Conservation (phyloP, 2,329 filamentous ascomycete genomes). For the Knufia fluminis region DNA sequence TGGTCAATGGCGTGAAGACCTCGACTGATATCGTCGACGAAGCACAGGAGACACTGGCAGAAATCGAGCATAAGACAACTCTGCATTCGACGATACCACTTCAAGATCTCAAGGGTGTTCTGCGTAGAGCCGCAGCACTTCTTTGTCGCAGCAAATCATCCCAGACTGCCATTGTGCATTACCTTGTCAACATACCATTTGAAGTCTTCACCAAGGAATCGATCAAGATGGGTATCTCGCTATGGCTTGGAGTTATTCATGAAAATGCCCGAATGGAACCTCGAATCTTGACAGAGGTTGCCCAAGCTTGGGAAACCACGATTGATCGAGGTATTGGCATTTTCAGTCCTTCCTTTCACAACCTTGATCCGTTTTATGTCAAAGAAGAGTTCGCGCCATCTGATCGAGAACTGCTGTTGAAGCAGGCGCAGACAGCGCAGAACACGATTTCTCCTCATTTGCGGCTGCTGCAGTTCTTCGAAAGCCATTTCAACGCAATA, state of each 20-base stretch:
- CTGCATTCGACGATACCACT: slow-evolving; percentile 62
- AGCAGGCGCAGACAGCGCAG: slow-evolving; percentile 68
- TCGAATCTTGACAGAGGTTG: slow-evolving; percentile 75
- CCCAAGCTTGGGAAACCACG: slow-evolving; percentile 81
- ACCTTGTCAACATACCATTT: slow-evolving; percentile 89
- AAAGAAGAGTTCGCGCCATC: slow-evolving; percentile 90
- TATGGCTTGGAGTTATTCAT: slow-evolving; percentile 95
- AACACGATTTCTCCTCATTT: slow-evolving; percentile 80
- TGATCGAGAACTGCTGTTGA: slow-evolving; percentile 64
- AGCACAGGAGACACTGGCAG: slow-evolving; percentile 53
- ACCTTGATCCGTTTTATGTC: slow-evolving; percentile 79
- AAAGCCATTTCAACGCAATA: slow-evolving; percentile 89
- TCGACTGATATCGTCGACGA: slow-evolving; percentile 34
- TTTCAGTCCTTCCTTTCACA: slow-evolving; percentile 63
- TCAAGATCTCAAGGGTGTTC: slow-evolving; percentile 66
- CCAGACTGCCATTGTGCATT: slow-evolving; percentile 70
- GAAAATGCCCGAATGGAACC: slow-evolving; percentile 86
- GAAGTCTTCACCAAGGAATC: slow-evolving; percentile 87
- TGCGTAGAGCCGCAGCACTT: slow-evolving; percentile 75
- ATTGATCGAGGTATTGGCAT: slow-evolving; percentile 69
- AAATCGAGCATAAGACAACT: slow-evolving; percentile 62
- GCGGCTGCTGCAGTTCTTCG: slow-evolving; percentile 76
- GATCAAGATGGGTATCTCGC: slow-evolving; percentile 86
- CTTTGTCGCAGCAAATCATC: slow-evolving; percentile 69
- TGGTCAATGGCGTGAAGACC: slow-evolving; percentile 1